A percentile compares a stretch with the other conserved stretches of the same genome.
These are phyloP conservation scores for Sutorius eximius DNA, from an alignment of 1,284 basidiomycete species.

Conservation along the genomic window DNA sequence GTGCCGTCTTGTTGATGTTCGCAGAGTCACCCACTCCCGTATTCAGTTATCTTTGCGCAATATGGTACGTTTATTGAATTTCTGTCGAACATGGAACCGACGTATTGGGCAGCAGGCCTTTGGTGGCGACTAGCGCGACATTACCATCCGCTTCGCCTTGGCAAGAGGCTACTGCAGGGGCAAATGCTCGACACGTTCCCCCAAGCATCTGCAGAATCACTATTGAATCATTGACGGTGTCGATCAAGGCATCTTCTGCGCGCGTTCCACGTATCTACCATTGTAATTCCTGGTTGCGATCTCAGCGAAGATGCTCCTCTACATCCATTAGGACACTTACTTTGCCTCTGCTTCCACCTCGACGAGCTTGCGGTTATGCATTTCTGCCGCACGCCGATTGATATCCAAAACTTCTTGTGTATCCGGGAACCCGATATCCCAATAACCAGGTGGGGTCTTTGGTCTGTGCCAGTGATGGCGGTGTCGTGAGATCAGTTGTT, in stretches of 20 bases:
- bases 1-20: constrained; percentile 8
- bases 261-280: constrained; percentile 32
- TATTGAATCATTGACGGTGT: constrained; percentile 6
- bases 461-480: constrained; percentile 69
- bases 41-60: constrained; percentile 38
- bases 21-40: constrained; percentile 40
- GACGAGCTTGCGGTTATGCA: constrained; percentile 63
- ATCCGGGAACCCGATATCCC: constrained; percentile 85
- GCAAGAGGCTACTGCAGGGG: constrained; percentile 28
- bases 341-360: constrained; percentile 59
- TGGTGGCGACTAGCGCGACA: constrained; percentile 33
- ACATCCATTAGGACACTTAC: constrained; percentile 31
- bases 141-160: constrained; percentile 35
- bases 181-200: constrained; percentile 34
- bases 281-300: constrained; percentile 17
- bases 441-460: constrained; percentile 82
- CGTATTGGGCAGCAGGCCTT: constrained; percentile 23
- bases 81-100: background rate
- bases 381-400: constrained; percentile 69
- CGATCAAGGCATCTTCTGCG: constrained; percentile 15
- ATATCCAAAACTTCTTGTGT: constrained; percentile 79
- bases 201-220: constrained; percentile 11
- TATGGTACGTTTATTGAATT: constrained; percentile 34
- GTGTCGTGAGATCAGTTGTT: constrained; percentile 78
- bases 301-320: constrained; percentile 5